These are phyloP conservation scores for Vararia minispora DNA, from an alignment of 768 basidiomycete genomes.

Conservation along the genomic window DNA sequence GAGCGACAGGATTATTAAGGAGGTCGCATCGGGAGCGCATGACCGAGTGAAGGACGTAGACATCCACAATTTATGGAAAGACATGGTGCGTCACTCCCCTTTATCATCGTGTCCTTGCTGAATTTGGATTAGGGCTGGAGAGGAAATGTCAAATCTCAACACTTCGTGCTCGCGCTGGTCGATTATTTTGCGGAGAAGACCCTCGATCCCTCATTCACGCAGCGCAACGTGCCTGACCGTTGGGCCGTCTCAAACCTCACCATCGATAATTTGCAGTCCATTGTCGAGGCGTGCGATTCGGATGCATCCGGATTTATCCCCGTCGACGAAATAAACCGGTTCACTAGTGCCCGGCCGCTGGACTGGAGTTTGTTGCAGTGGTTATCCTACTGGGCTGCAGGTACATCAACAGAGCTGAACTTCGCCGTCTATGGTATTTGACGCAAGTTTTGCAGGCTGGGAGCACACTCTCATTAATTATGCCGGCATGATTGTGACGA, in stretches of 20 bases:
- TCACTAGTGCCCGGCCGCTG: constrained; percentile 17
- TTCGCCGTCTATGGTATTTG: no score
- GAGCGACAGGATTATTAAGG: constrained; percentile 8
- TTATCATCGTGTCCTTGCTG: not conserved
- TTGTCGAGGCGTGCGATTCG: constrained; percentile 24
- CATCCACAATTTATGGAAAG: constrained; percentile 12
- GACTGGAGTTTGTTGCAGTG: constrained; percentile 25
- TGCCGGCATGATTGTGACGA: constrained; percentile 4
- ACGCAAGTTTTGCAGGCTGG: constrained; percentile 3
- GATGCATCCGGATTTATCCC: constrained; percentile 24
- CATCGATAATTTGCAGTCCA: constrained; percentile 14
- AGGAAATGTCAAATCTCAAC: no score
- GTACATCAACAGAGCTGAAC: not conserved
- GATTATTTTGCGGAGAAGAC: constrained; percentile 21
- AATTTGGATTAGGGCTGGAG: constrained; percentile 10
- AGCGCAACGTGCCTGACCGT: constrained; percentile 11
- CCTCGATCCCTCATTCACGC: no score
- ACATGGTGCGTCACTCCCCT: constrained; percentile 15
- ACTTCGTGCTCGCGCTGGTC: constrained; percentile 17
- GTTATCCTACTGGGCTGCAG: constrained; percentile 22
- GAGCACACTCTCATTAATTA: constrained; percentile 7
- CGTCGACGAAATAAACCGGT: constrained; percentile 22
- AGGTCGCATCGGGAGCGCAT: constrained; percentile 17
- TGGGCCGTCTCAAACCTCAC: constrained; percentile 20
- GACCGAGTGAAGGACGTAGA: constrained; percentile 18